These are phyloP conservation scores for Suillus weaverae DNA, from an alignment of 768 basidiomycete species.

Conservation along the genomic window DNA sequence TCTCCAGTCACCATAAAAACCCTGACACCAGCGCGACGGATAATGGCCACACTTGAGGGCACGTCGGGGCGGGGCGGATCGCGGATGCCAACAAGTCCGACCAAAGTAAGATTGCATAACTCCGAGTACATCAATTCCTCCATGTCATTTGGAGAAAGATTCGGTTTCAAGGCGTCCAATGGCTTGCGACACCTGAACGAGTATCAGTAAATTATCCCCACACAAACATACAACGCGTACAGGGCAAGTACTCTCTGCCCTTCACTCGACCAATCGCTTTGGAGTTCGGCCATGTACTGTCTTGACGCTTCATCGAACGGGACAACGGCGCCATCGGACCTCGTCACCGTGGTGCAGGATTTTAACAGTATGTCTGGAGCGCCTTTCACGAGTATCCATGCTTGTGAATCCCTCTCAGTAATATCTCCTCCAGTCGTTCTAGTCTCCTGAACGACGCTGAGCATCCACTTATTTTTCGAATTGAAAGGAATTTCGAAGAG, in stretches of 20 bases:
- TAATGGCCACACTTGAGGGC: constrained; percentile 45
- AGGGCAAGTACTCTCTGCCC: constrained; percentile 58
- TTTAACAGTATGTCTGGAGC: constrained; percentile 56
- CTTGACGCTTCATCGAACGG: constrained; percentile 28
- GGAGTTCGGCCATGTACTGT: constrained; percentile 24
- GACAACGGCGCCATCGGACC: constrained; percentile 33
- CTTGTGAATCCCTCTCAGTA: constrained; percentile 11
- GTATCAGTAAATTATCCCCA: not conserved
- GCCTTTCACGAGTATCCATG: constrained; percentile 53
- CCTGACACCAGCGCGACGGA: constrained; percentile 50
- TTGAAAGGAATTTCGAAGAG: constrained; percentile 44
- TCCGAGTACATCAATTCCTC: constrained; percentile 41
- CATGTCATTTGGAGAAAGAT: constrained; percentile 29
- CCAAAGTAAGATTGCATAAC: constrained; percentile 41
- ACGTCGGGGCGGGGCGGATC: constrained; percentile 57
- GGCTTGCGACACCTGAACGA: constrained; percentile 30
- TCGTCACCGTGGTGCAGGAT: constrained; percentile 37
- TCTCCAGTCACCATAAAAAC: constrained; percentile 62
- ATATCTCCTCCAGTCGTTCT: constrained; percentile 13
- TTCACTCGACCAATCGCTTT: constrained; percentile 44
- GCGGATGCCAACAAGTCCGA: constrained; percentile 54
- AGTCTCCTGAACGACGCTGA: constrained; percentile 39
- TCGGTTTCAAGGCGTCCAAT: constrained; percentile 25
- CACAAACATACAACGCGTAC: constrained; percentile 13
- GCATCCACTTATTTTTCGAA: constrained; percentile 61